Base-by-base conservation (phyloP, 345 rosid genomes). In the Euphorbia lathyris region DNA sequence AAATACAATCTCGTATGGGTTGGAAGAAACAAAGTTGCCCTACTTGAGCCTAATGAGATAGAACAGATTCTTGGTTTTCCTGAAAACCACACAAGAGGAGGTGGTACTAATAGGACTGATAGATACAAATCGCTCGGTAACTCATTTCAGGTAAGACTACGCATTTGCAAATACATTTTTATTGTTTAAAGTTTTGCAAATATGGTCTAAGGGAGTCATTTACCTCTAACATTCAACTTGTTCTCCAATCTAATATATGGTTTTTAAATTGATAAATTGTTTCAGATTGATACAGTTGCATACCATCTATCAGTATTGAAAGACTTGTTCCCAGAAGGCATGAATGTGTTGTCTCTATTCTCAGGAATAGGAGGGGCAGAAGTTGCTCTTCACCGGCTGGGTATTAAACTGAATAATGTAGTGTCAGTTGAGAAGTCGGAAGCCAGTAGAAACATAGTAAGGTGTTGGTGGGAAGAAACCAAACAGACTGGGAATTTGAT, bases 351-450 rank as follows among this genome's bases (percentile, higher is more conserved):
- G n/a, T 93, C 97, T 2, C 91, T 93, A n/a, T 93, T 93, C 79
- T 85, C 97, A 8, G 98, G 98, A 9, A 93, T 93, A n/a, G 98
- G 98, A 19, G 98, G 97, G 26, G 98, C 87, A 0, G 96, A 93
- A 77, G 97, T 93, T 48, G 96, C 98, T 10, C 83, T 94, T 22
- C 86, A 91, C 67, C 84, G 90, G 36, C 94, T 91, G 9, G 87
- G 90, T 19, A 57, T 93, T 34, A 86, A 74, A 0, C 43, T 91
- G 79, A 91, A 91, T 68, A 79, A 65, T 25, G 97, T 93, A 3
- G 96, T 93, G 2, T 79, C 97, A 0, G 94, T 91, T 11, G 97
- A 93, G 74, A 87, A 78, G n/a, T 85, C 91, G 0, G 83, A 86
- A 67, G 87, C 65, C 0, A 93, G 89, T 65, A 80, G 94, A 48